A percentile compares a stretch with the other conserved stretches of the same genome.
These are phyloP conservation scores for Cenchrus purpureus DNA, from an alignment of 176 grass and related monocot genomes.

Conservation along the genomic window DNA sequence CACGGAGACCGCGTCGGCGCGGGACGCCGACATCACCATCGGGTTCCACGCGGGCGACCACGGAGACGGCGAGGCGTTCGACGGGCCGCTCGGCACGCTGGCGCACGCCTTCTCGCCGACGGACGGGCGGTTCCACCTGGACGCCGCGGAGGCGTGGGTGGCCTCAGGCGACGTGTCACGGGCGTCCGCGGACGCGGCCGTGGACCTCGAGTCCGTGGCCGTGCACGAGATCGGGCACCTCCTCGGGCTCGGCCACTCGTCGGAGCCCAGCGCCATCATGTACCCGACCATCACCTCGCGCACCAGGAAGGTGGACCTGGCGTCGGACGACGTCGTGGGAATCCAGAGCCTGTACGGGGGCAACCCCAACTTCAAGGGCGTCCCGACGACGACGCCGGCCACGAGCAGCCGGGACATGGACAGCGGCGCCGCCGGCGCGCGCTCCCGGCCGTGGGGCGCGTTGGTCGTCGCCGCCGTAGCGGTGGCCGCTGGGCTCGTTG, in stretches of 20 bases:
- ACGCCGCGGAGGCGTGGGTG: conserved; percentile 85
- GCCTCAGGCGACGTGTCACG: conserved; percentile 46
- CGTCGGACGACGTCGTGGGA: conserved; percentile 64
- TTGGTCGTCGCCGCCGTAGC: conserved; percentile 18
- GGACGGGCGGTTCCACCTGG: conserved; percentile 85
- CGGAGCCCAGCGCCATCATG: conserved; percentile 67
- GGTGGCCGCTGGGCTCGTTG: not conserved
- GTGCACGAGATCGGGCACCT: conserved; percentile 99
- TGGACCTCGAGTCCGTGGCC: conserved; percentile 91
- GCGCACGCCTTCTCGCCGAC: conserved; percentile 95
- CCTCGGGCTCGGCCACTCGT: conserved; percentile 81
- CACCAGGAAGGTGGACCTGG: conserved; percentile 74
- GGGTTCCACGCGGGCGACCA: conserved; percentile 74
- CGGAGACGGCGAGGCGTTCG: conserved; percentile 87
- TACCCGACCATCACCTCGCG: conserved; percentile 70
- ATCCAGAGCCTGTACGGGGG: conserved; percentile 79
- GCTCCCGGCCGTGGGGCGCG: not conserved
- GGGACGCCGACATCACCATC: conserved; percentile 71
- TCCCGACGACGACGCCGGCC: conserved; percentile 27
- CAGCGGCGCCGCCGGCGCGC: conserved; percentile 12
- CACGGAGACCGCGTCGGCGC: conserved; percentile 50
- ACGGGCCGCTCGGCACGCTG: conserved; percentile 80
- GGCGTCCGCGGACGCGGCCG: conserved; percentile 47
- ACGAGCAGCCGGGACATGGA: conserved; percentile 65
- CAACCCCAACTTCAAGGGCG: conserved; percentile 78